These are phyloP conservation scores for Microbotryomycetes sp. DNA, from an alignment of 1,284 basidiomycete genomes.

Conservation along the genomic window DNA sequence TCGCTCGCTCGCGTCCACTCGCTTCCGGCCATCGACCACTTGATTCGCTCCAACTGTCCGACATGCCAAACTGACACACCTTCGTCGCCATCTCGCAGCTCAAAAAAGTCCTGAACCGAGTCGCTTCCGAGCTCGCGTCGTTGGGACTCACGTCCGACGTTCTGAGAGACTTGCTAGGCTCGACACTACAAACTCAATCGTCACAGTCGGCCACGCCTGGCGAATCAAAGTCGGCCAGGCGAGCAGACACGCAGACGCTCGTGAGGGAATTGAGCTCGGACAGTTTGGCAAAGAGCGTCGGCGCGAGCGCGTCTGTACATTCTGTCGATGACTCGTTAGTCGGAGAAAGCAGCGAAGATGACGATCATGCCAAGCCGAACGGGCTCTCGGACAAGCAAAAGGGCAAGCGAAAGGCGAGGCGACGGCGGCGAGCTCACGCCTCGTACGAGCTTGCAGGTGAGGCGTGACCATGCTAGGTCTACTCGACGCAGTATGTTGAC, in stretches of 20 bases:
- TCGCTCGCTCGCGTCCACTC: constrained; percentile 6
- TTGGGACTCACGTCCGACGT: constrained; percentile 64
- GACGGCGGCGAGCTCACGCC: constrained; percentile 39
- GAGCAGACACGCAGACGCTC: background rate
- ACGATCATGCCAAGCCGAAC: constrained; percentile 1
- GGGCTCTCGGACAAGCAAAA: background rate
- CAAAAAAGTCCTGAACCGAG: constrained; percentile 84
- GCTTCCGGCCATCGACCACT: background rate
- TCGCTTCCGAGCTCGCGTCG: constrained; percentile 69
- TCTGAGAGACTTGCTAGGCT: constrained; percentile 47
- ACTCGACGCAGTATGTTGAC: background rate
- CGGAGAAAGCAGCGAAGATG: constrained; percentile 3
- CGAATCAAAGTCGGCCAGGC: background rate
- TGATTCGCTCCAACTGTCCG: background rate
- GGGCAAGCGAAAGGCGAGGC: constrained; percentile 37
- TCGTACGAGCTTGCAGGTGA: constrained; percentile 42
- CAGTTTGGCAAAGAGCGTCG: background rate
- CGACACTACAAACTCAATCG: background rate
- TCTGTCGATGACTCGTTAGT: background rate
- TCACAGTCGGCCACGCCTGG: background rate
- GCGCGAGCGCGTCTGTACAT: background rate
- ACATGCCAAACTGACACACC: background rate
- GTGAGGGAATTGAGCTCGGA: background rate
- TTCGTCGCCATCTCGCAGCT: constrained; percentile 50
- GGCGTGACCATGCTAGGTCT: background rate